Base-by-base conservation (phyloP, 2,329 filamentous ascomycete genomes). In the Parascedosporium putredinis region DNA sequence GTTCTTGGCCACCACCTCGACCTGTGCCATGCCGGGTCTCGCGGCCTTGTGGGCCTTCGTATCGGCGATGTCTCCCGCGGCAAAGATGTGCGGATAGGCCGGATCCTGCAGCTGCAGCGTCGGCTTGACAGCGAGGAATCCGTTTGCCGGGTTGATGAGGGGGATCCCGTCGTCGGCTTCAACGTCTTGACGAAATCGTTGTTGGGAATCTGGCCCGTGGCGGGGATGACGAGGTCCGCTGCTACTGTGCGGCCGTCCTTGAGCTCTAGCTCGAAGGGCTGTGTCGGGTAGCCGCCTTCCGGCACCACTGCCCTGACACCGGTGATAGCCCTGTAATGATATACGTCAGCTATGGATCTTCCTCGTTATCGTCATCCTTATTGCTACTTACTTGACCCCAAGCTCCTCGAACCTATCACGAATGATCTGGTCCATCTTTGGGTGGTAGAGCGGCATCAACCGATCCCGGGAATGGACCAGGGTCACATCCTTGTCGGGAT, bases 11-110 rank as follows among this genome's bases (percentile, higher is more conserved):
- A 73, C 78, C 3, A 76, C 56, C 23, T 67, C 63, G 3, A 73
- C 75, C 56, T 84, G 81, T 0, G 75, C 77, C 0, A 76, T 71
- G 8, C 79, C 68, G 0, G 73, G 76, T 57, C 80, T 81, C 5
- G 73, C 73, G 33, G 71, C 73, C 31, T 66, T 62, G 0, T 66
- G 66, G 1, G 69, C 67, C 10, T 60, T 52, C 1, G 71, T 72
- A 20, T 76, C 74, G 4, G 78, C 73, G 4, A 85, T 76, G 54
- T 85, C 81, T n/a, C 82, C 82, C 14, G 78, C 72, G 1, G 75
- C 76, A 55, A 80, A 85, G 2, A 84, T 67, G 52, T 78, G 71
- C 1, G 70, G 66, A 7, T 73, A 65, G 0, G 53, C 51, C 1
- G 67, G 61, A 54, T 76, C 73, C 4, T 62, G 57, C 9, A 85